Evolutionary conservation across 2,329 filamentous ascomycete genomes (phyloP).

Genomic region (Myriosclerotinia curreyana): DNA sequence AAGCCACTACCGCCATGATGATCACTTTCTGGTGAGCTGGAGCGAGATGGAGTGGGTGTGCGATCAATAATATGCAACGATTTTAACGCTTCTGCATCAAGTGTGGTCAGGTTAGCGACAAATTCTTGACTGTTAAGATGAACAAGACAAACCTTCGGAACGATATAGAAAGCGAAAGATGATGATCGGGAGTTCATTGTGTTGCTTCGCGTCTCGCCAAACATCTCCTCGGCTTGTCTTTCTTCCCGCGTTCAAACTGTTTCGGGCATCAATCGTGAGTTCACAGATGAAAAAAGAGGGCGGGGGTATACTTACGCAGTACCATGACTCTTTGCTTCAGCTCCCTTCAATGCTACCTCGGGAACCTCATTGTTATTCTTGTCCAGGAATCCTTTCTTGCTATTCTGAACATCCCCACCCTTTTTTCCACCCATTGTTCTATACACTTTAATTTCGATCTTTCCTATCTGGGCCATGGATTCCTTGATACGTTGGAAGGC

Average conservation of each 20-base stretch:
- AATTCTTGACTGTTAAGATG: not conserved
- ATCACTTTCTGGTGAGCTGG: not conserved
- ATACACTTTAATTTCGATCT: constrained; percentile 26
- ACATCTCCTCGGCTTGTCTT: constrained; percentile 8
- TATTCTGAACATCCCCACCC: constrained; percentile 11
- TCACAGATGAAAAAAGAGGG: too few species aligned
- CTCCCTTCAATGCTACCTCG: constrained; percentile 28
- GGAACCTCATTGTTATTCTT: constrained; percentile 15
- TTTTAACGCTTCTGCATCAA: not conserved
- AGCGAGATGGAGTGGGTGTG: not conserved
- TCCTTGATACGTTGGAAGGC: constrained; percentile 1
- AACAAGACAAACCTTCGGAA: constrained; percentile 4
- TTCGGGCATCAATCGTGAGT: too few species aligned
- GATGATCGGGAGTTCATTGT: not conserved
- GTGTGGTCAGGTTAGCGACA: not conserved
- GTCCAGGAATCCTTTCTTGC: constrained; percentile 4
- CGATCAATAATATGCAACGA: not conserved
- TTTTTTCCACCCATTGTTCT: constrained; percentile 21
- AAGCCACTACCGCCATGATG: not conserved
- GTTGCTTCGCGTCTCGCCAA: not conserved
- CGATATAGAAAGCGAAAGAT: constrained; percentile 14
- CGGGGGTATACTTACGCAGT: too few species aligned
- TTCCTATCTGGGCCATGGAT: constrained; percentile 20
- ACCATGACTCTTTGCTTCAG: constrained; percentile 27
- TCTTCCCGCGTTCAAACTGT: not conserved